phyloP scores from a whole-genome alignment of 345 rosid genomes.

The Hibiscus syriacus region DNA sequence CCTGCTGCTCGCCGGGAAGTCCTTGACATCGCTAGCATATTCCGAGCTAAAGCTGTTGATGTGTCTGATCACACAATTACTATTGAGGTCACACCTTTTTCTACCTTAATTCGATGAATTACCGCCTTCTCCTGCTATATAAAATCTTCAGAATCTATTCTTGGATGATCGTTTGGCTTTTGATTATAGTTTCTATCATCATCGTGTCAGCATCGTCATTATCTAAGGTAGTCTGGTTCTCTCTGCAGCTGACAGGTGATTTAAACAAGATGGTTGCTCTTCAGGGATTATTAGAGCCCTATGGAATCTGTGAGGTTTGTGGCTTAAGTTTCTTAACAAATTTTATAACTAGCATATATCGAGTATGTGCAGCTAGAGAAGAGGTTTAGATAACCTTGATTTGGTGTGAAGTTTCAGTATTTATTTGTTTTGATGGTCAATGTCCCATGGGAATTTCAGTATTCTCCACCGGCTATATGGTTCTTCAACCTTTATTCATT shows the following conservation, averaged over 20 bases:
- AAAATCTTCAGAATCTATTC: not conserved
- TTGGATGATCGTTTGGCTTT: not conserved
- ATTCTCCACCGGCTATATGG: not conserved
- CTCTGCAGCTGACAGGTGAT: constrained; percentile 55
- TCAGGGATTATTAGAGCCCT: constrained; percentile 48
- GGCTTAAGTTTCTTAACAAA: not conserved
- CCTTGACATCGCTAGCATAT: constrained; percentile 63
- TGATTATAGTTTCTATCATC: not conserved
- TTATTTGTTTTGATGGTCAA: not conserved
- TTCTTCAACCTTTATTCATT: too few species aligned
- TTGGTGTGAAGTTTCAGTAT: not conserved
- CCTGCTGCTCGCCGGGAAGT: constrained; percentile 57
- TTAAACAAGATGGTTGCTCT: constrained; percentile 57
- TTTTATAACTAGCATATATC: not conserved
- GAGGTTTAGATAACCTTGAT: not conserved
- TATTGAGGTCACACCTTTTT: constrained; percentile 37
- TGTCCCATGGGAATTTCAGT: not conserved
- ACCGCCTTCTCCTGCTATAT: not conserved
- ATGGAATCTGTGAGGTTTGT: constrained; percentile 64
- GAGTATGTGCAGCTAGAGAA: not conserved
- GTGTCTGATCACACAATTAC: constrained; percentile 74
- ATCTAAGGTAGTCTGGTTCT: not conserved
- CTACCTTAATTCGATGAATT: not conserved
- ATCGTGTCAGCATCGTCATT: not conserved
- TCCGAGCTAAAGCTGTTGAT: constrained; percentile 68